Evolutionary conservation across 164 flowering plant species (phyloP).

Genomic region (Protea cynaroides): DNA sequence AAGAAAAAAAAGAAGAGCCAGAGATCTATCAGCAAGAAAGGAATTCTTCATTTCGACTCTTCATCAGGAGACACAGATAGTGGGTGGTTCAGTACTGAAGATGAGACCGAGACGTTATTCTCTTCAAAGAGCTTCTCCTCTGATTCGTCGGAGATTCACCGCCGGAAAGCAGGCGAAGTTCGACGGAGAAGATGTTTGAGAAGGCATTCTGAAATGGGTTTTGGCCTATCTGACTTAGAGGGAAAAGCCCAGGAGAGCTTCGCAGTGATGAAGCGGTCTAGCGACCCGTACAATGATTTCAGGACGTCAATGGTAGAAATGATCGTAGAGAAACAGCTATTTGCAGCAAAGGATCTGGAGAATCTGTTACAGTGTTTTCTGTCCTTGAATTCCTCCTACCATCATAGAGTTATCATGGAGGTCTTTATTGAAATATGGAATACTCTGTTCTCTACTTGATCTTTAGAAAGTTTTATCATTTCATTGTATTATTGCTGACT

Average conservation of each 20-base stretch:
- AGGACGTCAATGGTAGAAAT: conserved; percentile 82
- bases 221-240: neutral
- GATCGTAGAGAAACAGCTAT: conserved; percentile 68
- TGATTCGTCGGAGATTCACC: conserved; percentile 36
- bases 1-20: conserved; percentile 7
- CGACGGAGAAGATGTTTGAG: conserved; percentile 8
- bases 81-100: conserved; percentile 48
- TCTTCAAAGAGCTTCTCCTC: conserved; percentile 28
- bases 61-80: conserved; percentile 13
- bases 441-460: conserved; percentile 42
- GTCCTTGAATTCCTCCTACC: conserved; percentile 50
- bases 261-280: conserved; percentile 66
- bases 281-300: conserved; percentile 64
- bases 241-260: conserved; percentile 46
- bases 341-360: conserved; percentile 47
- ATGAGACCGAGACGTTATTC: conserved; percentile 41
- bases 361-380: conserved; percentile 63
- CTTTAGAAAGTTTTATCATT: neutral
- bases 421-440: conserved; percentile 75
- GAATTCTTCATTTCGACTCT: conserved; percentile 1
- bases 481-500: too few relatives aligned
- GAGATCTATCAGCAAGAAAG: conserved; percentile 9
- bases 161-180: neutral
- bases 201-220: conserved; percentile 15
- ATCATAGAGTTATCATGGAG: conserved; percentile 56